These are phyloP conservation scores for Claviceps digitariae DNA, from an alignment of 2,329 filamentous ascomycete genomes.

Conservation along the genomic window DNA sequence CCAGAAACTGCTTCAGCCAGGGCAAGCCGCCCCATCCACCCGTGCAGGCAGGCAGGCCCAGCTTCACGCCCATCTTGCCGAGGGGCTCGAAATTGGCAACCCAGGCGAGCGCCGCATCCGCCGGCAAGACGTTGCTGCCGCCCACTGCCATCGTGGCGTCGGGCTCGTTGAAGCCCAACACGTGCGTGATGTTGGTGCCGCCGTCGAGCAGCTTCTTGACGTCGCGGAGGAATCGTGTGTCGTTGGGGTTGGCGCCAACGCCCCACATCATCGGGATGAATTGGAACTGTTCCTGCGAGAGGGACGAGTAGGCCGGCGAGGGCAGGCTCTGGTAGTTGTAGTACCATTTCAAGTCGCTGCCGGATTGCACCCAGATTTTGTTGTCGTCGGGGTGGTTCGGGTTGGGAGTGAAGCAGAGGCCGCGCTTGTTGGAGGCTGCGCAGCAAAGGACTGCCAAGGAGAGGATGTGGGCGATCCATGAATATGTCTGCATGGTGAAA, in stretches of 20 bases:
- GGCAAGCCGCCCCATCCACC: slow-evolving; percentile 43
- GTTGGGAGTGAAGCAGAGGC: slow-evolving; percentile 55
- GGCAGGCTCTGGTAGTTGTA: slow-evolving; percentile 61
- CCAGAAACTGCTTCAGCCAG: slow-evolving; percentile 56
- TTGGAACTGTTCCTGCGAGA: slow-evolving; percentile 44
- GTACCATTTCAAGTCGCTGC: slow-evolving; percentile 62
- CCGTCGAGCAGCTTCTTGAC: slow-evolving; percentile 40
- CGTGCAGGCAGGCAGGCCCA: slow-evolving; percentile 60
- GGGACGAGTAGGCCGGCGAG: slow-evolving; percentile 33
- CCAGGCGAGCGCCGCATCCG: slow-evolving; percentile 54
- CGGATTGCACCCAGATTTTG: slow-evolving; percentile 44
- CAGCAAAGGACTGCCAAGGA: slow-evolving; percentile 12
- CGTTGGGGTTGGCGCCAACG: slow-evolving; percentile 29
- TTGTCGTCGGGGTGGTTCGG: slow-evolving; percentile 45
- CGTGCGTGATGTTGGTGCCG: slow-evolving; percentile 47
- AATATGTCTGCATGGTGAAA: background rate
- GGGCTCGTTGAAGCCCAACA: slow-evolving; percentile 71
- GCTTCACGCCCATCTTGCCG: slow-evolving; percentile 45
- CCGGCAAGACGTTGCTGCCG: slow-evolving; percentile 48
- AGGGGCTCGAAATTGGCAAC: slow-evolving; percentile 59
- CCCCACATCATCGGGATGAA: slow-evolving; percentile 80
- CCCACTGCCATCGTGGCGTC: slow-evolving; percentile 43
- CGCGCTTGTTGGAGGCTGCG: slow-evolving; percentile 44
- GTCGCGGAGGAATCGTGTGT: slow-evolving; percentile 46
- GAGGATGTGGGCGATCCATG: slow-evolving; percentile 7